Conservation (phyloP, 768 basidiomycete genomes). For the Udeniomyces megalosporus region DNA sequence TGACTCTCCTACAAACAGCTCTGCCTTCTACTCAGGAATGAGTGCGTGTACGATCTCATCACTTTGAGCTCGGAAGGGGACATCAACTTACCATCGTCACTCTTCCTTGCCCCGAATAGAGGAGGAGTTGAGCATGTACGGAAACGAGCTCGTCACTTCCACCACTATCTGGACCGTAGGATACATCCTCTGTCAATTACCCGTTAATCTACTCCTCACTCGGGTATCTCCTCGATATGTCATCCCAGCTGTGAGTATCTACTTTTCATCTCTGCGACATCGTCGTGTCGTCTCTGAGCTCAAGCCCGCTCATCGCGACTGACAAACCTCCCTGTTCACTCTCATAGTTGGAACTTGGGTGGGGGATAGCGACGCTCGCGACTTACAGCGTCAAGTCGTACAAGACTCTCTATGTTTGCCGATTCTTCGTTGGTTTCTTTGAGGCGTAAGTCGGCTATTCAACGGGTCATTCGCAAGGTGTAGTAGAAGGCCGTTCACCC, state of each 20-base stretch:
- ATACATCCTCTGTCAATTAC: constrained; percentile 12
- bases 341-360: constrained; percentile 18
- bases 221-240: constrained; percentile 24
- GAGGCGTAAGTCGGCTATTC: no score
- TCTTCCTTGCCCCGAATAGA: constrained; percentile 20
- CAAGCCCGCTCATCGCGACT: no score
- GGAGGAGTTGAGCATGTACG: constrained; percentile 23
- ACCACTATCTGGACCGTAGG: constrained; percentile 22
- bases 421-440: constrained; percentile 26
- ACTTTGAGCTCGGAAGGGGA: no score
- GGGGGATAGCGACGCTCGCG: constrained; percentile 24
- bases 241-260: constrained; percentile 19
- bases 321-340: no score
- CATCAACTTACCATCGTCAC: no score
- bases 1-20: no score
- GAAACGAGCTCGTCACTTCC: constrained; percentile 19
- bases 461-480: no score
- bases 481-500: constrained; percentile 21
- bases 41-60: no score
- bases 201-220: constrained; percentile 21
- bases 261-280: no score
- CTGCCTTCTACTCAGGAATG: no score
- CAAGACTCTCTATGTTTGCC: constrained; percentile 21
- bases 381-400: constrained; percentile 21
- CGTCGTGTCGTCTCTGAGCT: no score